Base-by-base conservation (phyloP, 208 protist species). In the Strigomonas oncopelti region DNA sequence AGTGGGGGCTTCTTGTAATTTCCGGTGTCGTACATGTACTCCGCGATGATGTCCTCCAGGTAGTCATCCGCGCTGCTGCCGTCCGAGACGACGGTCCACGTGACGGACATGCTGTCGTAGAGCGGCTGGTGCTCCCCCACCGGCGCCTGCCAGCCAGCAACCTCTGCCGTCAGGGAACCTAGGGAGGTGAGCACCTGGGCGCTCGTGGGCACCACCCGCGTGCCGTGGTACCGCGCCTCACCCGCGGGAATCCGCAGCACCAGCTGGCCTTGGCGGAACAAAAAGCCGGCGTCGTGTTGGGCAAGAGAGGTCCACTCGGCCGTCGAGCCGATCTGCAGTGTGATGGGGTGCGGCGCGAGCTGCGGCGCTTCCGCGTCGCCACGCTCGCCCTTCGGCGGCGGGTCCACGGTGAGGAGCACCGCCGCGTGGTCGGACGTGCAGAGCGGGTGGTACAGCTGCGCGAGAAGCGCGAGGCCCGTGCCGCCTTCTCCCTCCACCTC, bases 21-120 rank as follows among this genome's bases (percentile, higher is more conserved):
- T 46, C 67, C 75, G 7, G 56, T 77, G 48, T 93, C 77, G 66
- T 92, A 89, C 58, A 74, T 34, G 66, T 79, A 85, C 78, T 91
- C 86, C 27, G 68, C 67, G 42, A 88, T 48, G 22, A 79, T 56
- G 46, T 84, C 89, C 31, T 92, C 87, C 45, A 92, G 57, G 57
- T 86, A 95, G 18, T 89, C 81, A 13, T 72, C 74, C 7, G 83
- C 74, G 51, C 66, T 84, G 63, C 90, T 83, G 42, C 81, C 83
- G 29, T 95, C 87, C 0, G 70, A 65, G 0, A 90, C 29, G 16
- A 95, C 69, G 11, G 85, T 87, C 73, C 78, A 90, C 14, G 76
- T 67, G 5, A 76, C 84, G 0, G 61, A 74, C 27, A 70, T 22
- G 36, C 36, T 53, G 20, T 34, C 38, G 42, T 64, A 53, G 13